Evolutionary conservation across 2,329 filamentous ascomycete genomes (phyloP).

Genomic region (Penicillium sp.): DNA sequence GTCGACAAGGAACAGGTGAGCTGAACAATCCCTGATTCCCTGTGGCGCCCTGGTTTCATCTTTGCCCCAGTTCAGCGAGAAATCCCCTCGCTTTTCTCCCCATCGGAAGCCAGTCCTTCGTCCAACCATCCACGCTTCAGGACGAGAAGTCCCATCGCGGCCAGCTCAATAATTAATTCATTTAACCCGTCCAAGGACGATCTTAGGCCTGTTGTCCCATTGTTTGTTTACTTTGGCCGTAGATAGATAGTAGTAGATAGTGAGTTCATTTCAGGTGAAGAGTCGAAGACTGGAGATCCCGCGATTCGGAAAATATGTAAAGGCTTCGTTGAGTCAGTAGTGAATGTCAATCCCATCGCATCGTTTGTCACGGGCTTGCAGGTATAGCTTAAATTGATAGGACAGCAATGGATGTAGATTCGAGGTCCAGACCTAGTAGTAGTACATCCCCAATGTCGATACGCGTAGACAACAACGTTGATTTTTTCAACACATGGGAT

Average conservation of each 20-base stretch:
- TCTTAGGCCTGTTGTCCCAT: slow-evolving; percentile 1
- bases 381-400: slow-evolving; percentile 7
- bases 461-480: not conserved
- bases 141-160: slow-evolving; percentile 10
- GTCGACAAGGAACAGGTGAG: slow-evolving; percentile 14
- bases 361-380: not conserved
- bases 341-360: not conserved
- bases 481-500: not conserved
- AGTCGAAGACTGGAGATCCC: not conserved
- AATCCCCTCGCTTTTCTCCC: slow-evolving; percentile 5
- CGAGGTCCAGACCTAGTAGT: not conserved
- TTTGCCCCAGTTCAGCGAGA: slow-evolving; percentile 5
- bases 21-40: slow-evolving; percentile 21
- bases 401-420: not conserved
- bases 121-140: slow-evolving; percentile 2
- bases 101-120: slow-evolving; percentile 6
- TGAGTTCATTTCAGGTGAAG: not conserved
- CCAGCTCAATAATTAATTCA: not conserved
- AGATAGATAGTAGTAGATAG: not conserved
- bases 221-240: slow-evolving; percentile 9
- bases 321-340: not conserved
- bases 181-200: slow-evolving; percentile 3
- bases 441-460: not conserved
- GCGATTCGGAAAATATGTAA: not conserved
- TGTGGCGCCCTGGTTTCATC: slow-evolving; percentile 17